phyloP scores from a whole-genome alignment of 768 basidiomycete genomes.

The Amanita fuliginea region DNA sequence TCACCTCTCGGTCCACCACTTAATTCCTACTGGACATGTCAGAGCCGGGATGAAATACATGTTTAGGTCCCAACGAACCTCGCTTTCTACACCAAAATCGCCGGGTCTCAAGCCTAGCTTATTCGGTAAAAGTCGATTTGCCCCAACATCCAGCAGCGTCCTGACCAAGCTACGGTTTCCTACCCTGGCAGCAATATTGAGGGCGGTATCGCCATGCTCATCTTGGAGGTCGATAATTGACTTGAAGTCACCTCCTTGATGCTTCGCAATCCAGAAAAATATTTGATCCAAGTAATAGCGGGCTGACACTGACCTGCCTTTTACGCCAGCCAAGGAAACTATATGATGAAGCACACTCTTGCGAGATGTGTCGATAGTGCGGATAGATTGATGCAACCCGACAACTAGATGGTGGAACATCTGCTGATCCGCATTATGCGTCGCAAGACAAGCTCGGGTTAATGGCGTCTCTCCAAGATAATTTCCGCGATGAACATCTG shows the following conservation, averaged over 20 bases:
- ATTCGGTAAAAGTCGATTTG: constrained; percentile 81
- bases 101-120: constrained; percentile 89
- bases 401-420: constrained; percentile 58
- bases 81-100: constrained; percentile 91
- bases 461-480: constrained; percentile 91
- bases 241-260: constrained; percentile 66
- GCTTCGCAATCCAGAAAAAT: constrained; percentile 74
- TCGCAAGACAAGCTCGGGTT: constrained; percentile 84
- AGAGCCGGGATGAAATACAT: constrained; percentile 1
- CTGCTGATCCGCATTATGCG: constrained; percentile 73
- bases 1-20: constrained; percentile 64
- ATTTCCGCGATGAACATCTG: constrained; percentile 88
- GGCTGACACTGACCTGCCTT: constrained; percentile 74
- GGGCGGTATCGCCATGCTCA: constrained; percentile 88
- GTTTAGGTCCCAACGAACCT: constrained; percentile 31
- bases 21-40: constrained; percentile 38
- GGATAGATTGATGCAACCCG: constrained; percentile 60
- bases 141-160: constrained; percentile 84
- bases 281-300: constrained; percentile 89
- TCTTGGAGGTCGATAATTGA: constrained; percentile 87
- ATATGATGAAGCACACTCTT: constrained; percentile 90
- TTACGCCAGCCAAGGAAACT: constrained; percentile 82
- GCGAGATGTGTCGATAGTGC: constrained; percentile 79
- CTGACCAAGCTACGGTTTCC: constrained; percentile 84
- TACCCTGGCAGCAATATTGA: constrained; percentile 91